Evolutionary conservation across 2,329 filamentous ascomycete genomes (phyloP).

Genomic region (Raffaelea arxii): DNA sequence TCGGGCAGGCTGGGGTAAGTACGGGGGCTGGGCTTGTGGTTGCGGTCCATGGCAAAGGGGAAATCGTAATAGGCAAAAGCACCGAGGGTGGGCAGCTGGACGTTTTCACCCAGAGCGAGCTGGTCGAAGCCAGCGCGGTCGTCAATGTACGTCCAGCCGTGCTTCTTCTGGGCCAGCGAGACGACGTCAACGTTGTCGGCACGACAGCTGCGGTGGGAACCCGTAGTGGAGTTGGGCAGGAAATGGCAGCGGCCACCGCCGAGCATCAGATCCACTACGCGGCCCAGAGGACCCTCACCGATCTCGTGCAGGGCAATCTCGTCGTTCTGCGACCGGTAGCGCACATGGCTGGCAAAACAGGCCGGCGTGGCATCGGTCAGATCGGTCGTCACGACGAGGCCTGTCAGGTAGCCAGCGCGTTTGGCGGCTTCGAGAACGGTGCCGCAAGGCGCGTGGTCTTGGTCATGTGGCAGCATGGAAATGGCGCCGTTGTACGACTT

Average conservation of each 20-base stretch:
- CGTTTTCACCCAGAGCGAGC: conserved; percentile 55
- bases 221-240: conserved; percentile 66
- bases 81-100: conserved; percentile 73
- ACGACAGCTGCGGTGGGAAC: conserved; percentile 85
- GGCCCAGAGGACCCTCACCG: conserved; percentile 76
- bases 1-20: conserved; percentile 83
- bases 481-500: conserved; percentile 99
- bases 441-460: conserved; percentile 79
- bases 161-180: conserved; percentile 58
- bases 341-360: conserved; percentile 85
- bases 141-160: conserved; percentile 74
- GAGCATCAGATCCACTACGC: conserved; percentile 83
- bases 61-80: conserved; percentile 77
- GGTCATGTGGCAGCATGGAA: conserved; percentile 72
- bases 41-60: conserved; percentile 87
- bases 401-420: conserved; percentile 81
- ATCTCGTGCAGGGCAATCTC: conserved; percentile 88
- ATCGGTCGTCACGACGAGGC: conserved; percentile 87
- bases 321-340: conserved; percentile 71
- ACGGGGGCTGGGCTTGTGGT: conserved; percentile 64
- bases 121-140: conserved; percentile 66
- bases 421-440: conserved; percentile 92
- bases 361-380: conserved; percentile 95
- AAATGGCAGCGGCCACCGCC: conserved; percentile 93
- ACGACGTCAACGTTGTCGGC: conserved; percentile 68